Evolutionary conservation across 2,329 filamentous ascomycete species (phyloP).

Genomic region (Rhinocladiella similis): DNA sequence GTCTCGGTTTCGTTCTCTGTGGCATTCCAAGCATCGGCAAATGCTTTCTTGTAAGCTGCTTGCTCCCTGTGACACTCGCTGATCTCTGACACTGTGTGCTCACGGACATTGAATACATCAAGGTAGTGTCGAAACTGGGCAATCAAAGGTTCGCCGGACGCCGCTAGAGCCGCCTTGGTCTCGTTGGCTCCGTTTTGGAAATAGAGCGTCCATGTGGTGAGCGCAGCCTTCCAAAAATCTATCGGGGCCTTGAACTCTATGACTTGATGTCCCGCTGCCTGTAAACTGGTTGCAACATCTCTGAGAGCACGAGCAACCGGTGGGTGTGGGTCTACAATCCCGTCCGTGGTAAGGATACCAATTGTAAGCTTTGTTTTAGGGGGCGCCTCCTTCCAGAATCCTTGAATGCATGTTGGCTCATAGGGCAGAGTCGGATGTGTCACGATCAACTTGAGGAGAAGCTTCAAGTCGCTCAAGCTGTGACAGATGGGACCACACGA

Average conservation of each 20-base stretch:
- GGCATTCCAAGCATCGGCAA: constrained; percentile 6
- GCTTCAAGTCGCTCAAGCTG: constrained; percentile 14
- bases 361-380: constrained; percentile 47
- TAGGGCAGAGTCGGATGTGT: constrained; percentile 51
- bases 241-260: constrained; percentile 5
- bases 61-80: constrained; percentile 1
- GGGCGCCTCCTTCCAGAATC: constrained; percentile 41
- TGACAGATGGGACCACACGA: constrained; percentile 3
- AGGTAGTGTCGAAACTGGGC: not conserved
- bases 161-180: constrained; percentile 33
- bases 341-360: constrained; percentile 65
- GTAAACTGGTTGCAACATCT: constrained; percentile 44
- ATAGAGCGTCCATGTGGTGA: constrained; percentile 52
- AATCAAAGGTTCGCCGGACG: not conserved
- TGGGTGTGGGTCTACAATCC: constrained; percentile 63
- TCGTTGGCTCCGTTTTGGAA: constrained; percentile 61
- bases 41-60: not conserved
- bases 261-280: constrained; percentile 23
- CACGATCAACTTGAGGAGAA: constrained; percentile 35
- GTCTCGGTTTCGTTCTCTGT: not conserved
- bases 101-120: not conserved
- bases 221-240: constrained; percentile 9
- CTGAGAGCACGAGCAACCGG: constrained; percentile 56
- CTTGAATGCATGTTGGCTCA: constrained; percentile 48
- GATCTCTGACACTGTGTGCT: not conserved